Evolutionary conservation across 176 grass and related monocot genomes (phyloP).

Genomic region (Raddia guianensis): DNA sequence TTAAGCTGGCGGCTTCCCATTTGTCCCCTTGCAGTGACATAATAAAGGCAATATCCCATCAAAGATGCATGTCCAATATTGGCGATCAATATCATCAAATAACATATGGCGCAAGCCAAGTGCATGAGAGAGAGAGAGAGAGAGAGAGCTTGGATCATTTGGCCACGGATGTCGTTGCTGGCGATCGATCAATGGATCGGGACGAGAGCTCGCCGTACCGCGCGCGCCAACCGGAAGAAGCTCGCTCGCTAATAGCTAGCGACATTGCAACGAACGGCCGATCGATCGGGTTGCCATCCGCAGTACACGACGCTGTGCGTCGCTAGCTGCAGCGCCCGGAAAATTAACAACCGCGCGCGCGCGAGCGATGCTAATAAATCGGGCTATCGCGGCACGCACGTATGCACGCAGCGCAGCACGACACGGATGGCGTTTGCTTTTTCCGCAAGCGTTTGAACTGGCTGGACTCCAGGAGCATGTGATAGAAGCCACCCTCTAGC

Average conservation of each 20-base stretch:
- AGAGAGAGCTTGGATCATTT: too few relatives aligned
- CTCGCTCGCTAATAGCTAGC: neutral
- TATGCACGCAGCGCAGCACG: neutral
- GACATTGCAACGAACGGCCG: neutral
- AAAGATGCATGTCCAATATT: too few relatives aligned
- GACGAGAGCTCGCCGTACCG: too few relatives aligned
- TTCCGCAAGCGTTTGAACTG: constrained; percentile 32
- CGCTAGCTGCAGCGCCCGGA: neutral
- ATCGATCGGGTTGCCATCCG: neutral
- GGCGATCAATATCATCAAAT: too few relatives aligned
- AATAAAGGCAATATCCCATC: too few relatives aligned
- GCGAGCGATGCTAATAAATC: neutral
- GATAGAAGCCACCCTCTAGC: too few relatives aligned
- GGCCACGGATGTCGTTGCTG: neutral
- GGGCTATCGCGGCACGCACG: neutral
- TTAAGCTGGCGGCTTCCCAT: too few relatives aligned
- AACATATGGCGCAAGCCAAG: too few relatives aligned
- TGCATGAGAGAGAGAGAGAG: too few relatives aligned
- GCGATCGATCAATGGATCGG: neutral
- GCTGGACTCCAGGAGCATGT: neutral
- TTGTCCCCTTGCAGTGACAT: too few relatives aligned
- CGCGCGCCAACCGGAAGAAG: neutral
- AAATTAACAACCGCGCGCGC: neutral
- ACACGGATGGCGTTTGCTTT: constrained; percentile 1
- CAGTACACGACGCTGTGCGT: neutral